phyloP scores from a whole-genome alignment of 2,329 filamentous ascomycete genomes.

The Cladobotryum mycophilum region DNA sequence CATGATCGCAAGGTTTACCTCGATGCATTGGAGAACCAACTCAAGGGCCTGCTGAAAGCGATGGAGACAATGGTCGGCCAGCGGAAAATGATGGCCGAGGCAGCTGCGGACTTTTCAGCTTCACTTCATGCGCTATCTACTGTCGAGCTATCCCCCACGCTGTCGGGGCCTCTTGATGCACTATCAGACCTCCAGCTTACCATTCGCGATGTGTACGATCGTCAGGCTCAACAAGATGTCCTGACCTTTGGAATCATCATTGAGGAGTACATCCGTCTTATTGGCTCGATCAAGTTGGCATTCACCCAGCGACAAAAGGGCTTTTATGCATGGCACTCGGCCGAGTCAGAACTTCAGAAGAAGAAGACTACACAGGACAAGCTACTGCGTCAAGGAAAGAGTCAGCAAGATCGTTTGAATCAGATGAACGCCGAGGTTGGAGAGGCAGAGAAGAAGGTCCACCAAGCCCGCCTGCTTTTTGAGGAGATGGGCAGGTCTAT shows the following conservation, averaged over 20 bases:
- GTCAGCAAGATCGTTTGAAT: slow-evolving; percentile 89
- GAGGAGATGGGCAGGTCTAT: slow-evolving; percentile 97
- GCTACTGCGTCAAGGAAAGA: slow-evolving; percentile 87
- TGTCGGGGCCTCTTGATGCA: slow-evolving; percentile 84
- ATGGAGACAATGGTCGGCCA: slow-evolving; percentile 91
- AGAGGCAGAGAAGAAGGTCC: slow-evolving; percentile 90
- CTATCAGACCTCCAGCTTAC: slow-evolving; percentile 90
- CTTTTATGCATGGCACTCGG: slow-evolving; percentile 88
- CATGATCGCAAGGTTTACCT: slow-evolving; percentile 93
- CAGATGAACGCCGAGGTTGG: slow-evolving; percentile 88
- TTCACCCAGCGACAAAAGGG: slow-evolving; percentile 92
- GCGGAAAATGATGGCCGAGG: slow-evolving; percentile 87
- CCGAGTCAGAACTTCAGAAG: slow-evolving; percentile 86
- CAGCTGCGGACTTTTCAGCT: slow-evolving; percentile 85
- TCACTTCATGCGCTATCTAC: slow-evolving; percentile 89
- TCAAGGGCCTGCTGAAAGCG: slow-evolving; percentile 84
- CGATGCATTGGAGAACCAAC: slow-evolving; percentile 85
- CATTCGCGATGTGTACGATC: slow-evolving; percentile 90
- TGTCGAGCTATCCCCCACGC: slow-evolving; percentile 82
- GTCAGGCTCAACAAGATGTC: slow-evolving; percentile 94
- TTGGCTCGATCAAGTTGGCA: slow-evolving; percentile 89
- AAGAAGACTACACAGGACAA: slow-evolving; percentile 87
- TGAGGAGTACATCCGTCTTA: slow-evolving; percentile 95
- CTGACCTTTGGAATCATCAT: slow-evolving; percentile 95
- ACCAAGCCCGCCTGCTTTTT: slow-evolving; percentile 83